A percentile compares a stretch with the other conserved stretches of the same genome.
These are phyloP conservation scores for Centrapalus pauciflorus DNA, from an alignment of 129 eudicot species.

Conservation along the genomic window DNA sequence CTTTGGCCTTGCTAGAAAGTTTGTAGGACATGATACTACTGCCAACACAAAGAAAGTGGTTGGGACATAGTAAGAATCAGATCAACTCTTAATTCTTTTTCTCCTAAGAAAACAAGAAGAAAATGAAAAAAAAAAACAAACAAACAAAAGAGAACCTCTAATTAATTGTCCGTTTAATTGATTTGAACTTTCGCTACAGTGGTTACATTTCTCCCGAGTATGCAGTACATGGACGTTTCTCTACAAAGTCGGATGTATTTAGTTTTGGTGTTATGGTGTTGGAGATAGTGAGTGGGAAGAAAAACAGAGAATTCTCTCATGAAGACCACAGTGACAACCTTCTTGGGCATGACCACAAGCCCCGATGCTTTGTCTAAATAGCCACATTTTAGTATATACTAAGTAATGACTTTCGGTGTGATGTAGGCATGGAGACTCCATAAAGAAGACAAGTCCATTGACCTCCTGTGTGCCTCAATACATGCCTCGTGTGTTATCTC, in stretches of 20 bases:
- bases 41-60: slow-evolving; percentile 23
- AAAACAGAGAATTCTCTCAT: slow-evolving; percentile 19
- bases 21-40: slow-evolving; percentile 16
- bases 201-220: slow-evolving; percentile 28
- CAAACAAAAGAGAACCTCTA: not conserved
- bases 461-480: not conserved
- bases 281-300: slow-evolving; percentile 26
- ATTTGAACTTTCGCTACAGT: not conserved
- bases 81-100: not conserved
- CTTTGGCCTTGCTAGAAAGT: slow-evolving; percentile 26
- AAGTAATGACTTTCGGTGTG: not conserved
- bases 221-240: slow-evolving; percentile 17
- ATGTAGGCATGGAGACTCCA: not conserved
- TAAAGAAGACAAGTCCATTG: not conserved
- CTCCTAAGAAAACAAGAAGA: not conserved
- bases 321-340: slow-evolving; percentile 28
- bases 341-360: slow-evolving; percentile 16
- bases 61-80: slow-evolving; percentile 24
- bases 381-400: not conserved
- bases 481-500: not conserved
- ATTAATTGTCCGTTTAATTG: not conserved
- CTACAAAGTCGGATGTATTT: slow-evolving; percentile 23
- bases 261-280: slow-evolving; percentile 30
- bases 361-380: not conserved
- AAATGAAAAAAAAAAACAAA: not conserved